Percentiles rank a stretch among this genome's conserved stretches.
These are phyloP conservation scores for Aspergillus fumigatus DNA, from an alignment of 2,329 filamentous ascomycete species.

Conservation along the genomic window DNA sequence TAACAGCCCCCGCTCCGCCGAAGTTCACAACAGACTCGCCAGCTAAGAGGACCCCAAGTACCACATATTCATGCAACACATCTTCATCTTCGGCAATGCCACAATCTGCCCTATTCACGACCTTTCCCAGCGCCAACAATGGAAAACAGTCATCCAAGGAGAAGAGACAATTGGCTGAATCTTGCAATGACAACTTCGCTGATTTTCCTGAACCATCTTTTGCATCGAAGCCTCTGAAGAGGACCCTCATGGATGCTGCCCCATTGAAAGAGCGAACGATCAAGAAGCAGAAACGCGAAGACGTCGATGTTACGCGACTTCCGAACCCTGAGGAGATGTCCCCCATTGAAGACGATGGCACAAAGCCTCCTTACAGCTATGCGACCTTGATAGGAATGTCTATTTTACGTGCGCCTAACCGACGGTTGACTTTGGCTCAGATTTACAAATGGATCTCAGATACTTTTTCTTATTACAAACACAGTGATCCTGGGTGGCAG, in stretches of 20 bases:
- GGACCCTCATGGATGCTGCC: slow-evolving; percentile 66
- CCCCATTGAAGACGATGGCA: slow-evolving; percentile 74
- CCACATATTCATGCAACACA: slow-evolving; percentile 20
- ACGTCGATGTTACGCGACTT: slow-evolving; percentile 47
- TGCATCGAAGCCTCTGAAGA: slow-evolving; percentile 48
- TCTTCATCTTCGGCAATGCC: slow-evolving; percentile 30
- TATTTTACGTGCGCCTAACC: slow-evolving; percentile 77
- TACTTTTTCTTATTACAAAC: slow-evolving; percentile 81
- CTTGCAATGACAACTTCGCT: slow-evolving; percentile 43
- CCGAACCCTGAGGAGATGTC: slow-evolving; percentile 78
- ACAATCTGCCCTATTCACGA: slow-evolving; percentile 47
- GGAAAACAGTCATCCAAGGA: slow-evolving; percentile 46
- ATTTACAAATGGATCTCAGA: slow-evolving; percentile 99
- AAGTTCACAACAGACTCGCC: slow-evolving; percentile 47
- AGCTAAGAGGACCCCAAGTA: slow-evolving; percentile 40
- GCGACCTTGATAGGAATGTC: slow-evolving; percentile 95
- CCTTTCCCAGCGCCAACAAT: slow-evolving; percentile 43
- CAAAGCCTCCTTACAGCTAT: slow-evolving; percentile 88
- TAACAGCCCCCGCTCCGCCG: slow-evolving; percentile 43
- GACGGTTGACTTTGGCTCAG: slow-evolving; percentile 82
- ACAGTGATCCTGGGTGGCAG: slow-evolving; percentile 87
- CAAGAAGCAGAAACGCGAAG: slow-evolving; percentile 66
- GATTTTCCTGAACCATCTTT: slow-evolving; percentile 46
- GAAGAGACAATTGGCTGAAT: slow-evolving; percentile 34
- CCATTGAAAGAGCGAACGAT: slow-evolving; percentile 64